Conservation (phyloP, 495 filamentous ascomycete species). For the Trichoderma asperelloides region DNA sequence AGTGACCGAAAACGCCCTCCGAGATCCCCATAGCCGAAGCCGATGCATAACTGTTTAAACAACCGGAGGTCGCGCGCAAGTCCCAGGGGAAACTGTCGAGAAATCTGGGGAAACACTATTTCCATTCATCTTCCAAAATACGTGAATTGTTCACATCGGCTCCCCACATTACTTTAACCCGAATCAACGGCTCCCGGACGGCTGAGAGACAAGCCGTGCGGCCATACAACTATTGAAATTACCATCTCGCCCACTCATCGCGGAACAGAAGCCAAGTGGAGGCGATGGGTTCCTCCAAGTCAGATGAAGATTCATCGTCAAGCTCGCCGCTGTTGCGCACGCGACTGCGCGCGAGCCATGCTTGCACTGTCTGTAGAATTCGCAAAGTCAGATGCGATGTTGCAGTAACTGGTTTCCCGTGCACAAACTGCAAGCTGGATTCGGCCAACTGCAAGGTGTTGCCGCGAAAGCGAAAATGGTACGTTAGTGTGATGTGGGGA, state of each 20-base stretch:
- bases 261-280: background rate
- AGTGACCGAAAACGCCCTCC: background rate
- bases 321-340: background rate
- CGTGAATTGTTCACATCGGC: too few species aligned
- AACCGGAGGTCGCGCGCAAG: background rate
- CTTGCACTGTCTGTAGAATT: background rate
- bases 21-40: background rate
- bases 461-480: constrained; percentile 2
- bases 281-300: background rate
- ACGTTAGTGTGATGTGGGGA: background rate
- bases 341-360: background rate
- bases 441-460: background rate
- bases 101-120: too few species aligned
- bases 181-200: background rate
- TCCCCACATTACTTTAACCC: background rate
- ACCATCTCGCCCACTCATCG: background rate
- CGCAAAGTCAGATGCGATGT: constrained; percentile 3
- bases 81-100: too few species aligned
- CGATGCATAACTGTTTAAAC: background rate
- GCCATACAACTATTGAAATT: background rate
- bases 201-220: background rate
- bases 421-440: background rate
- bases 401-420: background rate
- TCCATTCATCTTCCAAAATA: too few species aligned
- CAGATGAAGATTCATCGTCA: background rate